Evolutionary conservation across 805 yeast species (phyloP).

Genomic region (Kuraishia hungarica): DNA sequence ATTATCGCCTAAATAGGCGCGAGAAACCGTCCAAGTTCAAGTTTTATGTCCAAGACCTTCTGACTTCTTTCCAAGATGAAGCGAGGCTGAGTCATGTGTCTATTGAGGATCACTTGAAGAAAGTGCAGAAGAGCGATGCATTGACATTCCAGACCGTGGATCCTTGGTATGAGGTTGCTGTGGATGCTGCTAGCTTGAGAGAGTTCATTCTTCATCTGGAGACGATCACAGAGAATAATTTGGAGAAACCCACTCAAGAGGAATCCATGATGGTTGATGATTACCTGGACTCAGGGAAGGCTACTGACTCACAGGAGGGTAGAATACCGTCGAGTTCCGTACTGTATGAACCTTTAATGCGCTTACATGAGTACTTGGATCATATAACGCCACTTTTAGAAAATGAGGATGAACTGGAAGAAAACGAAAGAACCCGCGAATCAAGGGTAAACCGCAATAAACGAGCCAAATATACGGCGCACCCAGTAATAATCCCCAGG

Average conservation of each 20-base stretch:
- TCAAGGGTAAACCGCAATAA: constrained; percentile 6
- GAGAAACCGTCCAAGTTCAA: background rate
- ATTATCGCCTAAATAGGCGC: background rate
- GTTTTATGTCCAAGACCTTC: background rate
- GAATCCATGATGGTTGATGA: background rate
- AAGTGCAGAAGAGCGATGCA: background rate
- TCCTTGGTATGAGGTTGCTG: background rate
- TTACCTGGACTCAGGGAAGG: background rate
- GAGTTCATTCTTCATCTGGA: background rate
- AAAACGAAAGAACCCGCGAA: constrained; percentile 6
- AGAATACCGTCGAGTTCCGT: background rate
- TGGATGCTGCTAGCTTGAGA: background rate
- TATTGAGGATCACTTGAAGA: background rate
- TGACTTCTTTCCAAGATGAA: background rate
- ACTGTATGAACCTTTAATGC: background rate
- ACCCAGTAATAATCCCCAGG: background rate
- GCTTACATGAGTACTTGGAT: background rate
- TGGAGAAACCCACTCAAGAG: background rate
- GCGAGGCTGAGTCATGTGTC: background rate
- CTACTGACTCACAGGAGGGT: background rate
- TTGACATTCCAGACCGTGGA: background rate
- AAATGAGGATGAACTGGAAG: constrained; percentile 7
- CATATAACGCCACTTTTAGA: background rate
- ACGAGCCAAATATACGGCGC: constrained; percentile 6
- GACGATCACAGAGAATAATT: background rate